Evolutionary conservation across 345 rosid genomes (phyloP), one percentile per base, ranked within the genome.

Genomic region (Salix brachista): DNA sequence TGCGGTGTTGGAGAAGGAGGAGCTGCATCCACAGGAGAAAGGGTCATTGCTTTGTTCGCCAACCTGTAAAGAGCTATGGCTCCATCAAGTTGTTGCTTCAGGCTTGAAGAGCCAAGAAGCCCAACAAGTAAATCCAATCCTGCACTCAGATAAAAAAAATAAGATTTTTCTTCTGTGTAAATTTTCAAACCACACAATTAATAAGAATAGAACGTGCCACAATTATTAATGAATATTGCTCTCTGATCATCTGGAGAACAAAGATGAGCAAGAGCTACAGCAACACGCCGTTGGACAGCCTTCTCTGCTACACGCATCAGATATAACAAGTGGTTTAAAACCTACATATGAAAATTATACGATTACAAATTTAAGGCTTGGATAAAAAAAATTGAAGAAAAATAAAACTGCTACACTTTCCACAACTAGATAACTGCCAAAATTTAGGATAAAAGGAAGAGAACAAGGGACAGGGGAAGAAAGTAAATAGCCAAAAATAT

Each of bases 1-100:
- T 93, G 94, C 77, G 91, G 97, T 41, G 97, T 96, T 78, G 99
- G 98, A 83, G 99, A 94, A 19, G 94, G 97, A 50, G 99, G 98
- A 78, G 98, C 98, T 67, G 97, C 97, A 86, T 96, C 98, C 66
- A 88, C 84, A 13, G 97, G 93, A 79, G 98, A 94, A 78, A 94
- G 98, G 78, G 92, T 76, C 84, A 76, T 89, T 19, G 98, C 88
- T 84, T 92, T 96, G 81, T 90, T 94, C 61, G 92, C 94, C 84
- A 96, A 85, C 88, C 86, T 94, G 87, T 71, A 90, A 61, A 96
- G 84, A 52, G 99, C 98, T 50, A 88, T 91, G 79, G 99, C 97
- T 80, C 98, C 97, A 87, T 94, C 98, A 69, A 91, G 90, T 83
- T 94, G 99, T 84, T 91, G 97, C 81, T 88, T 91, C 44, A 84